Percentiles rank a stretch among this genome's conserved stretches.
Evolutionary conservation across 2,329 filamentous ascomycete genomes (phyloP).

Genomic region (Talaromyces sp.): DNA sequence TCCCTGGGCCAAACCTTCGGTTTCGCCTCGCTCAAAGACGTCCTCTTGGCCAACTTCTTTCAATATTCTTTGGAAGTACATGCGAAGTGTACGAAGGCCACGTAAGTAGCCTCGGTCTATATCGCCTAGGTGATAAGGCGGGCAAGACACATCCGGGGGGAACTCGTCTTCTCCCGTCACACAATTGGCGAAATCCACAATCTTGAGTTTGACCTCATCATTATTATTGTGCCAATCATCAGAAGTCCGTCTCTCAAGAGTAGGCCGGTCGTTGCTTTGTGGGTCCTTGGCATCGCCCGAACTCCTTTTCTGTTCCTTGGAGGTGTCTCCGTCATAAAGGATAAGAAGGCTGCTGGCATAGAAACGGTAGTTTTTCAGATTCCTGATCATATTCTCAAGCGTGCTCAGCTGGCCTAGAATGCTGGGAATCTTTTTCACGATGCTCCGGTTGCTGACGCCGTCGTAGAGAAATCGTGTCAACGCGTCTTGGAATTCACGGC

Average conservation of each 20-base stretch:
- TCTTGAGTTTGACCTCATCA: constrained; percentile 69
- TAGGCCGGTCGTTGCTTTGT: constrained; percentile 24
- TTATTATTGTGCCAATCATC: constrained; percentile 33
- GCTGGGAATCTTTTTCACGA: constrained; percentile 79
- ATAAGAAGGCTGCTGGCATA: constrained; percentile 93
- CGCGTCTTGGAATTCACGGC: constrained; percentile 81
- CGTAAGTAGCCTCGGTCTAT: constrained; percentile 87
- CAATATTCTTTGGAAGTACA: constrained; percentile 85
- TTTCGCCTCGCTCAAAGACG: constrained; percentile 39
- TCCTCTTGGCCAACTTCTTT: constrained; percentile 58
- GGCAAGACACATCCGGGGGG: constrained; percentile 59
- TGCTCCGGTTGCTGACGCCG: constrained; percentile 72
- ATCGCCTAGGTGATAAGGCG: constrained; percentile 71
- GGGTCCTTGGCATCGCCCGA: constrained; percentile 17
- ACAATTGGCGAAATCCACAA: constrained; percentile 98
- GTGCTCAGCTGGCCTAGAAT: constrained; percentile 78
- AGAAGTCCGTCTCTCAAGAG: constrained; percentile 24
- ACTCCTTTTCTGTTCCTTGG: constrained; percentile 17
- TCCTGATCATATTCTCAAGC: constrained; percentile 76
- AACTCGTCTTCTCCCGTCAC: constrained; percentile 75
- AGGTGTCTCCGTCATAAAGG: constrained; percentile 79
- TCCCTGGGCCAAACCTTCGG: constrained; percentile 34
- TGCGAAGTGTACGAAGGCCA: constrained; percentile 69
- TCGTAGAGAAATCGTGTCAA: constrained; percentile 88
- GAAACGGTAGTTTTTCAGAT: constrained; percentile 80